Conservation (phyloP, 1,284 basidiomycete species). For the Malassezia slooffiae region DNA sequence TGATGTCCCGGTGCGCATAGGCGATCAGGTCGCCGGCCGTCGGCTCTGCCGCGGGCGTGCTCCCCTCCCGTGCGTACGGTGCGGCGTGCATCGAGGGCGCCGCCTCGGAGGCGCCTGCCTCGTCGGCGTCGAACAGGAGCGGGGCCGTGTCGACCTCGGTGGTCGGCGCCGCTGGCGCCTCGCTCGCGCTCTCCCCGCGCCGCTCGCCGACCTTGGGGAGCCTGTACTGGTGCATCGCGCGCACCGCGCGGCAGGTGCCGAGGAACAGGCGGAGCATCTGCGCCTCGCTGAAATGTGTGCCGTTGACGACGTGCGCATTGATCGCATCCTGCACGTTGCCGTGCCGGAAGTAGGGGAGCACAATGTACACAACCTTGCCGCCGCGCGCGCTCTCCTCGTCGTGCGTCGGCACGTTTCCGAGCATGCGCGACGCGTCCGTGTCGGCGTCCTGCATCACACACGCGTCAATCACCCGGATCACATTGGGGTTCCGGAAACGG, state of each 20-base stretch:
- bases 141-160: constrained; percentile 9
- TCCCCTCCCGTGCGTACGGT: no score
- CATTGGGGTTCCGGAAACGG: constrained; percentile 42
- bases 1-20: constrained; percentile 92
- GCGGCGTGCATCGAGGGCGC: constrained; percentile 26
- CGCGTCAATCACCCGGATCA: constrained; percentile 42
- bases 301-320: constrained; percentile 70
- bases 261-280: constrained; percentile 81
- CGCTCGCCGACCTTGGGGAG: constrained; percentile 22
- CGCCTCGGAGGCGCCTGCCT: constrained; percentile 51
- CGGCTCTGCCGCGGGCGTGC: constrained; percentile 5
- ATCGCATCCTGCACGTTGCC: constrained; percentile 87
- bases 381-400: constrained; percentile 24
- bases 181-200: no score
- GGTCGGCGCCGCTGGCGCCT: constrained; percentile 6
- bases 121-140: constrained; percentile 25
- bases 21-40: constrained; percentile 52
- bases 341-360: constrained; percentile 74
- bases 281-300: constrained; percentile 70
- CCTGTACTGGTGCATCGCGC: constrained; percentile 67
- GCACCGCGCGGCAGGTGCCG: constrained; percentile 82
- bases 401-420: constrained; percentile 27
- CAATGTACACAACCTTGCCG: constrained; percentile 48
- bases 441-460: constrained; percentile 39
- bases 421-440: constrained; percentile 15